phyloP scores from a whole-genome alignment of 208 protist species.

The Trypanosomatidae sp. region DNA sequence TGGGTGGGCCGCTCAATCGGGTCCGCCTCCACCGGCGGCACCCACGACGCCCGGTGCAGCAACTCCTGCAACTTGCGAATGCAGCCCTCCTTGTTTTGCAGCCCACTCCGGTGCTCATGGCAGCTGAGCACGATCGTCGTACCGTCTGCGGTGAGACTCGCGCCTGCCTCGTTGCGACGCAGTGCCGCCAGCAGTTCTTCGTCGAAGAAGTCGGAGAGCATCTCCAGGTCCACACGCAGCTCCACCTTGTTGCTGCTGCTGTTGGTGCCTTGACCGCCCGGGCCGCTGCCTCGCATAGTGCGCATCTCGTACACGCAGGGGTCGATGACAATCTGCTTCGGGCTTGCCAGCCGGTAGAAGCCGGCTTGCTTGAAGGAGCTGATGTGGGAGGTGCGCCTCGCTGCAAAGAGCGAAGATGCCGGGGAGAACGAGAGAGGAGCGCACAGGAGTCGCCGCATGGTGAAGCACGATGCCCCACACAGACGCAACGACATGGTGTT shows the following conservation, averaged over 20 bases:
- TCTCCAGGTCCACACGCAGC: constrained; percentile 52
- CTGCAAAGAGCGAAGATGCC: background rate
- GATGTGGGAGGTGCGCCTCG: constrained; percentile 36
- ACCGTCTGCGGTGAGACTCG: constrained; percentile 45
- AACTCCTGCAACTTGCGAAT: constrained; percentile 55
- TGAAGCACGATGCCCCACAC: background rate
- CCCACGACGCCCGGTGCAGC: constrained; percentile 74
- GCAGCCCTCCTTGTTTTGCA: constrained; percentile 80
- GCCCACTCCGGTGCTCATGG: constrained; percentile 73
- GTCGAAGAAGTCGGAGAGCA: constrained; percentile 57
- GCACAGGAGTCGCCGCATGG: no score
- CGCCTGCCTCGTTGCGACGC: constrained; percentile 37
- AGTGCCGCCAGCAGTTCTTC: constrained; percentile 43
- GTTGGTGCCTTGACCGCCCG: constrained; percentile 82
- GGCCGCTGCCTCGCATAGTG: constrained; percentile 72
- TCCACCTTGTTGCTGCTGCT: constrained; percentile 90
- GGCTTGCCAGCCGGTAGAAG: constrained; percentile 51
- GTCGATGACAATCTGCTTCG: constrained; percentile 45
- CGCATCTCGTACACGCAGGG: constrained; percentile 50
- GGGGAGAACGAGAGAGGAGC: no score
- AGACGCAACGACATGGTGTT: no score
- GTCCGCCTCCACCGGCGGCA: constrained; percentile 58
- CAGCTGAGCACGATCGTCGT: constrained; percentile 58
- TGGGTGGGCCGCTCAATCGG: constrained; percentile 49
- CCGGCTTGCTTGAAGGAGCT: constrained; percentile 61